Evolutionary conservation across 2,329 filamentous ascomycete genomes (phyloP), one percentile per base, ranked within the genome.

Genomic region (Aspergillus hortae): DNA sequence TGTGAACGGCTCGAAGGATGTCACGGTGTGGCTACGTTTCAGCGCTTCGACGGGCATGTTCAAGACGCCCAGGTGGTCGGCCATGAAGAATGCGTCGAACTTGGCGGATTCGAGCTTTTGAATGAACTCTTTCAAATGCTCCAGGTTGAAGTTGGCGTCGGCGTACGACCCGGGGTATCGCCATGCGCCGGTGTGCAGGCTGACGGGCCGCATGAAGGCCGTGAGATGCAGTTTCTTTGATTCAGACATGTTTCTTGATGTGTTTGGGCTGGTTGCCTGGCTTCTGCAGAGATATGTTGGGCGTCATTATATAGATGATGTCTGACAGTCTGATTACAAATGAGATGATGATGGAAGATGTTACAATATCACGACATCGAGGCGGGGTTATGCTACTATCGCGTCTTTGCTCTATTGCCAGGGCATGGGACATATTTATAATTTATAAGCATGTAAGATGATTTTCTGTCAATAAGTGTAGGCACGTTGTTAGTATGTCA

Each of bases 171-270:
- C 77, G 0, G 80, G 80, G 55, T 82, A 82, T 5, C 80, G 72
- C 80, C 80, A 82, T 56, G 79, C 79, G 30, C 81, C 78, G 2
- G 78, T 80, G 56, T 83, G 80, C 9, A 82, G 66, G 43, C 74
- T 78, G 2, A 83, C 78, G 1, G 80, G 80, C 15, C 80, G 77
- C 80, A 84, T 83, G 54, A 83, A 83, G 1, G 80, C 80, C 2
- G 80, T 82, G 4, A 84, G 72, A 56, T 83, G 79, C 5, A 82
- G 65, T 54, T 77, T 62, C 38, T 57, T 57, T 11, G 15, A 33
- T 5, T 55, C 50, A 3, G 47, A 6, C 55, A 57, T 57, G 6
- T 14, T 41, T 6, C 25, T 11, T 38, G 11, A 6, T 9, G 35
- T 6, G 19, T 19, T 19, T 19, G 19, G 3, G 4, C 19, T 19